Base-by-base conservation (phyloP, 352 stramenopile species). In the Globisporangium nagaii region DNA sequence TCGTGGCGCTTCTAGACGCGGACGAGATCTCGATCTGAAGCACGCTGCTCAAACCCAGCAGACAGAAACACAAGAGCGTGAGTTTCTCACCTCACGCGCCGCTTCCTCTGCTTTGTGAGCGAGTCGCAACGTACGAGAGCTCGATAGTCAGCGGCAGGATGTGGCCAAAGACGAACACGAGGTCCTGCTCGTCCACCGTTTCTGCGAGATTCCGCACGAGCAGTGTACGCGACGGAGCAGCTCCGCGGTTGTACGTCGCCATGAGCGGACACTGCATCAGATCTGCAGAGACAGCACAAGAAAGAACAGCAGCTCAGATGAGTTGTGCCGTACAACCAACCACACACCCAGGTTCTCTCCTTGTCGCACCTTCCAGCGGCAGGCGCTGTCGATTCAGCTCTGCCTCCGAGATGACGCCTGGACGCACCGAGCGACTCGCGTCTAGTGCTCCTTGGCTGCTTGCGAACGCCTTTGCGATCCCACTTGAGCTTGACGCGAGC, bases 91-190 rank as follows among this genome's bases (percentile, higher is more conserved):
- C 27, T 6, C 37, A 17, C n/a, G n/a, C n/a, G n/a, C n/a, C n/a
- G n/a, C n/a, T n/a, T n/a, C n/a, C n/a, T n/a, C n/a, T n/a, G n/a
- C n/a, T n/a, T n/a, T n/a, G n/a, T n/a, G n/a, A n/a, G n/a, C n/a
- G n/a, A n/a, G n/a, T n/a, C n/a, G n/a, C n/a, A n/a, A 62, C 66
- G 50, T 61, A 86, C 80, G 59, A 56, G 9, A 86, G 44, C n/a
- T 63, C 27, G 12, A 64, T 24, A 22, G 71, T 51, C 2, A 57
- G 32, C 2, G 78, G 76, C 24, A 91, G 44, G 0, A 82, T 70
- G 46, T 77, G 71, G 32, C 74, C 68, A 56, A 89, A 83, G 24
- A 91, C 57, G 34, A 66, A 84, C 19, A 62, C 56, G 37, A 91
- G 51, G 51, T 86, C 75, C 27, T 77, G 75, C 22, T 73, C 56